Evolutionary conservation across 176 grass and related monocot species (phyloP), one percentile per base, ranked within the genome.

Genomic region (Canna indica): DNA sequence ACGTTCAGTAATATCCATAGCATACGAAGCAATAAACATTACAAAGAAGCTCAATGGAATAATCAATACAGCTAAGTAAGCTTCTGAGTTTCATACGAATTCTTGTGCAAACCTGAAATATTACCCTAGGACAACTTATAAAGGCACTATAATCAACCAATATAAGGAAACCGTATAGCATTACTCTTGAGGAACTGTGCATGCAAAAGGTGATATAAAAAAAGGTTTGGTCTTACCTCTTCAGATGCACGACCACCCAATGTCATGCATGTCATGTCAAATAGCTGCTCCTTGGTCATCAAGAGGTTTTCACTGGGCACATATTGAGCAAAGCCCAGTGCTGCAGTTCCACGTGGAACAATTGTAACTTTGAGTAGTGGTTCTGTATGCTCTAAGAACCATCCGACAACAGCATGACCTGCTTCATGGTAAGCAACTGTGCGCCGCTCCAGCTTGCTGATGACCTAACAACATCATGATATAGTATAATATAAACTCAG

Each of bases 191-290:
- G 58, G 13, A 30, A 60, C 15, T 60, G 9, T 16, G 26, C 25
- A 30, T 16, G 25, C 8, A 60, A 60, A 60, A 5, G 27, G 30
- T 30, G 26, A 30, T 3, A 61, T 7, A 10, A 24, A 24, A n/a
- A 36, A 65, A 65, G 15, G 7, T 4, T 8, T 10, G 34, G 8
- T 30, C 27, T 47, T 92, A 91, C 88, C 88, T 90, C 88, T 78
- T 97, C 88, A 4, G 88, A 88, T 68, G 93, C 93, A 77, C 93
- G 76, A 28, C 88, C 88, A 81, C 93, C 88, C 34, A 97, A 75
- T 38, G 93, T 90, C 93, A 92, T 97, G 81, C 88, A 97, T 30
- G 93, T 97, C 77, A 91, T 86, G 62, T 90, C 88, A 71, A 97
- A 90, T 58, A 90, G 80, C 69, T 97, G 88, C 36, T 97, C 88